Conservation (phyloP, 1,139 yeast genomes). For the Zygoascus hellenicus region DNA sequence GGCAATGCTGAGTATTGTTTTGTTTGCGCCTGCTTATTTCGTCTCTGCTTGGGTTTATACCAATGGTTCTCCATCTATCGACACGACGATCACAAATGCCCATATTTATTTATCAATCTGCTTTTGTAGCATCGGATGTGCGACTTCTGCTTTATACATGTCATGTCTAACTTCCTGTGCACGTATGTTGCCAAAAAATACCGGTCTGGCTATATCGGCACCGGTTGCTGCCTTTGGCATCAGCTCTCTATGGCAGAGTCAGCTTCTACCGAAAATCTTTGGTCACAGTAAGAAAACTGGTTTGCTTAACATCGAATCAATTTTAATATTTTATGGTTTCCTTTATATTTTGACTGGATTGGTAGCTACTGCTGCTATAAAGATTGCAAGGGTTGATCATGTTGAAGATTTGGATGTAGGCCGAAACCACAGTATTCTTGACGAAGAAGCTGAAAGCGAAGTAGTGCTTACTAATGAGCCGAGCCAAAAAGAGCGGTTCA, state of each 20-base stretch:
- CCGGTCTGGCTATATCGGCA: slow-evolving; percentile 76
- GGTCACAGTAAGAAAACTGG: slow-evolving; percentile 23
- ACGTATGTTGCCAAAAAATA: slow-evolving; percentile 63
- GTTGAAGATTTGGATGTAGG: slow-evolving; percentile 11
- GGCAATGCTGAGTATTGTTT: slow-evolving; percentile 54
- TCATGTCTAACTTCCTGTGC: slow-evolving; percentile 80
- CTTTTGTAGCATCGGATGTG: slow-evolving; percentile 63
- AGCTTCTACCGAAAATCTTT: slow-evolving; percentile 34
- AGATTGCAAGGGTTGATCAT: slow-evolving; percentile 13
- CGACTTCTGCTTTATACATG: slow-evolving; percentile 76
- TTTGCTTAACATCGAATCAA: slow-evolving; percentile 44
- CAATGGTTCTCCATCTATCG: slow-evolving; percentile 8
- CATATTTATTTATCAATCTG: slow-evolving; percentile 23
- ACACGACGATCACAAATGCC: slow-evolving; percentile 2
- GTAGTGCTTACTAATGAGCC: slow-evolving; percentile 36
- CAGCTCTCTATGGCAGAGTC: slow-evolving; percentile 55
- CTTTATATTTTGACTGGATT: slow-evolving; percentile 33
- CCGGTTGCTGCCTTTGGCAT: slow-evolving; percentile 88
- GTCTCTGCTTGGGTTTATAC: slow-evolving; percentile 38
- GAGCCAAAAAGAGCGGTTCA: slow-evolving; percentile 45
- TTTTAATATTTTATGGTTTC: slow-evolving; percentile 54
- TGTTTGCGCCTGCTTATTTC: slow-evolving; percentile 71
- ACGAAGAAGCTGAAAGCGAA: slow-evolving; percentile 11
- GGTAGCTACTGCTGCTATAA: slow-evolving; percentile 24
- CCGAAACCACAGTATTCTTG: slow-evolving; percentile 6